These are phyloP conservation scores for Rhizopogon roseolus DNA, from an alignment of 768 basidiomycete genomes.

Conservation along the genomic window DNA sequence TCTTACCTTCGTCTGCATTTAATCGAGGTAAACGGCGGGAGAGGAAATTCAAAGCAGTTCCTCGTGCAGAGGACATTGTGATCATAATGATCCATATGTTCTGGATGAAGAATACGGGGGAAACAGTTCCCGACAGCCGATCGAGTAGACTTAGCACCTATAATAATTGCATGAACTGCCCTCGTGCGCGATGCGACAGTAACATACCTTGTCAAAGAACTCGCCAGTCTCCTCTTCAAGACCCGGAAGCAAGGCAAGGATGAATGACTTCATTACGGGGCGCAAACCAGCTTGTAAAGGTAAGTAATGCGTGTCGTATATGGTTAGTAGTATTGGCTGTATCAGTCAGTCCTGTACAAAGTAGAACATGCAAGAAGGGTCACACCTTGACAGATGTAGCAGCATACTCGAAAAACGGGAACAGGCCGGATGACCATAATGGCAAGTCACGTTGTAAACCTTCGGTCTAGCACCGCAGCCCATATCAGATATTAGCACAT, in stretches of 20 bases:
- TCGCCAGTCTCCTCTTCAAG: constrained; percentile 97
- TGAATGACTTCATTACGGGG: constrained; percentile 91
- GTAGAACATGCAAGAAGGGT: constrained; percentile 4
- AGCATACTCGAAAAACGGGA: constrained; percentile 98
- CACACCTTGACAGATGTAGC: constrained; percentile 94
- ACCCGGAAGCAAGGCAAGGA: constrained; percentile 89
- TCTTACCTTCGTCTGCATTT: constrained; percentile 64
- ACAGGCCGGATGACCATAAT: constrained; percentile 93
- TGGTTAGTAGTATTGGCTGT: constrained; percentile 80
- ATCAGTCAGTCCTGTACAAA: background rate
- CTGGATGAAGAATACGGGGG: constrained; percentile 89
- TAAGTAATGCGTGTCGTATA: constrained; percentile 92
- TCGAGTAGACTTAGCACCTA: constrained; percentile 81
- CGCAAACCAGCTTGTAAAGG: constrained; percentile 78
- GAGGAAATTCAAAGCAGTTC: constrained; percentile 85
- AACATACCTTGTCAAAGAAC: constrained; percentile 81
- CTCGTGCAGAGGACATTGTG: constrained; percentile 80
- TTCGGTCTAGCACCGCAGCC: constrained; percentile 52
- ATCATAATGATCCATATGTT: constrained; percentile 94
- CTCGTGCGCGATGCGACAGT: background rate
- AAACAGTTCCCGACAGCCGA: constrained; percentile 76
- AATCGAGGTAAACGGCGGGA: constrained; percentile 71
- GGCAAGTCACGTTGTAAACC: constrained; percentile 83
- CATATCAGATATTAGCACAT: constrained; percentile 5
- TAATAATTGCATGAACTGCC: constrained; percentile 8